phyloP scores from a whole-genome alignment of 2,329 filamentous ascomycete genomes.

The Alternaria ventricosa region DNA sequence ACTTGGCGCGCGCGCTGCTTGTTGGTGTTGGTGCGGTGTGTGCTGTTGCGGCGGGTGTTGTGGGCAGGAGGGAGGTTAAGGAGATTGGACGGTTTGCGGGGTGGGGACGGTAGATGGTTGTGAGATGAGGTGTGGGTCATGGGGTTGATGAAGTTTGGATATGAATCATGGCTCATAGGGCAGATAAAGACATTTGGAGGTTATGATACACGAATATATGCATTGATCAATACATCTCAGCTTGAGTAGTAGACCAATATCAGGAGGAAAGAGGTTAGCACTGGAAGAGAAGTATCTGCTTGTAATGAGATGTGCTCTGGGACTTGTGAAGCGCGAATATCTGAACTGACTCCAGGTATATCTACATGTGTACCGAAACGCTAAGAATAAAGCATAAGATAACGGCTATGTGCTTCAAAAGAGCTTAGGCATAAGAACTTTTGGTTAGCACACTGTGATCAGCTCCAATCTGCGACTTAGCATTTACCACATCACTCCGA shows the following conservation, averaged over 20 bases:
- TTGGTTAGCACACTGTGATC: too few relatives aligned
- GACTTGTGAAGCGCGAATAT: background rate
- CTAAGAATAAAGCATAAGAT: background rate
- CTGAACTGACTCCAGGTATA: background rate
- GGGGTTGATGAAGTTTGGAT: too few relatives aligned
- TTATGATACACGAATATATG: background rate
- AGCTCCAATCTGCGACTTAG: too few relatives aligned
- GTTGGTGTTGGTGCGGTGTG: slow-evolving; percentile 35
- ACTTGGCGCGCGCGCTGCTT: slow-evolving; percentile 54
- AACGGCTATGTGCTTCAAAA: accelerated
- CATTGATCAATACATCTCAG: background rate
- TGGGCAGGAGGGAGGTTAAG: slow-evolving; percentile 35
- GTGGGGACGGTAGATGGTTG: background rate
- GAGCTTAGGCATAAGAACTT: too few relatives aligned
- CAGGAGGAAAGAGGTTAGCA: background rate
- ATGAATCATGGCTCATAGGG: too few relatives aligned
- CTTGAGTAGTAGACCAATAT: background rate
- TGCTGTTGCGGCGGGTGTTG: slow-evolving; percentile 29
- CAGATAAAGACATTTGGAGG: background rate
- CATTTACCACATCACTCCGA: background rate
- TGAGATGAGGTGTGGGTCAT: background rate
- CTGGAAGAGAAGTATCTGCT: background rate
- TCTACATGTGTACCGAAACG: background rate
- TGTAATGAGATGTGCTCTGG: background rate
- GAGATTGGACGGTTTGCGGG: slow-evolving; percentile 16